Percentiles rank a stretch among this genome's conserved stretches.
These are phyloP conservation scores for Ustilago curta DNA, from an alignment of 1,284 basidiomycete genomes.

Conservation along the genomic window DNA sequence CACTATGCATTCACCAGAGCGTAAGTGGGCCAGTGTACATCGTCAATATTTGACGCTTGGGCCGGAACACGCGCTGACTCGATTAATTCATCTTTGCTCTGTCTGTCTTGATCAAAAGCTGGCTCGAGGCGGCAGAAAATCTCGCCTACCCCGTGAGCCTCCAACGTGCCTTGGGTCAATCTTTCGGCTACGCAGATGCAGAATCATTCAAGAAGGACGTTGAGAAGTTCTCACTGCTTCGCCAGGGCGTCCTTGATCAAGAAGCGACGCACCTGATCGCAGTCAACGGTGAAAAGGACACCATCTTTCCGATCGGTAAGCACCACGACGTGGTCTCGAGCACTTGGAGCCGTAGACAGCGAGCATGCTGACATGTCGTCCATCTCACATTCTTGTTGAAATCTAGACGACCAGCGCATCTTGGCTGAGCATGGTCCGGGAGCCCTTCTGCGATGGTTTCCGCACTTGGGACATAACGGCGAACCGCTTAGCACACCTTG, in stretches of 20 bases:
- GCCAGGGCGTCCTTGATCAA: constrained; percentile 39
- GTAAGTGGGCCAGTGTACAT: constrained; percentile 15
- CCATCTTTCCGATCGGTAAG: constrained; percentile 49
- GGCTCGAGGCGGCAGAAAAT: constrained; percentile 45
- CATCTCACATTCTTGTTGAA: too few species aligned
- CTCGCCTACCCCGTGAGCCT: constrained; percentile 45
- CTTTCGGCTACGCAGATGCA: constrained; percentile 39
- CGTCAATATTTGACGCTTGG: too few species aligned
- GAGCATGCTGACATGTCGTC: neutral
- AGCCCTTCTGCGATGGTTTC: constrained; percentile 43
- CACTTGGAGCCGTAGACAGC: too few species aligned
- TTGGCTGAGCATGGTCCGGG: constrained; percentile 41
- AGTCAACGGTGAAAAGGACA: constrained; percentile 47
- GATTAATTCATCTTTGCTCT: neutral
- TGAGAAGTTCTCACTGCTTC: constrained; percentile 37
- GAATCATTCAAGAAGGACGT: constrained; percentile 32
- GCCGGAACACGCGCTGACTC: neutral
- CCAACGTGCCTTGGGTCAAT: constrained; percentile 28
- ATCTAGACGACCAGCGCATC: constrained; percentile 43
- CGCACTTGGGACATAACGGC: constrained; percentile 44
- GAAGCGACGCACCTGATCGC: constrained; percentile 20
- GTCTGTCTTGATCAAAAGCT: constrained; percentile 11
- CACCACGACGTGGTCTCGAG: neutral
- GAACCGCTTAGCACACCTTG: constrained; percentile 40
- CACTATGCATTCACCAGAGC: constrained; percentile 42